Percentiles rank a stretch among this genome's conserved stretches.
phyloP scores from a whole-genome alignment of 208 protist species.

The Blechomonas ayalai region DNA sequence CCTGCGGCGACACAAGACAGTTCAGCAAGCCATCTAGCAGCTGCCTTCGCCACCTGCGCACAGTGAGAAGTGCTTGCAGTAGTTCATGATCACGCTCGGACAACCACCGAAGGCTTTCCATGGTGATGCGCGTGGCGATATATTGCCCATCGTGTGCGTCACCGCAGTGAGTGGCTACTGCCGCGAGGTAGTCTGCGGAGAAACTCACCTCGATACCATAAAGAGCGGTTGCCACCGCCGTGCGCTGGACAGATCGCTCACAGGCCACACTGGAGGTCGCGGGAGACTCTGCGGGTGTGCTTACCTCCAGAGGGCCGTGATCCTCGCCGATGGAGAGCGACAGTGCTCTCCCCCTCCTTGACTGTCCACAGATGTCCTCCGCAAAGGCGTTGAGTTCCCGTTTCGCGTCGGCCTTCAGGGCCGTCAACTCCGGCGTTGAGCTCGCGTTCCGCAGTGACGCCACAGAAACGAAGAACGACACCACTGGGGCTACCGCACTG shows the following conservation, averaged over 20 bases:
- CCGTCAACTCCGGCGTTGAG: slow-evolving; percentile 28
- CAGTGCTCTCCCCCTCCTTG: no score
- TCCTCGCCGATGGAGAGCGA: no score
- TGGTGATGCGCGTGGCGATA: slow-evolving; percentile 51
- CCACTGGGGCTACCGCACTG: slow-evolving; percentile 28
- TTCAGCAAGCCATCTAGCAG: slow-evolving; percentile 85
- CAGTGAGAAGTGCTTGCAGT: slow-evolving; percentile 27
- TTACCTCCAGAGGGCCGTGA: no score
- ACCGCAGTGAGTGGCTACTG: slow-evolving; percentile 52
- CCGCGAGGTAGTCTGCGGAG: slow-evolving; percentile 56
- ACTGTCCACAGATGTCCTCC: no score
- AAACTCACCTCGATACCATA: slow-evolving; percentile 35
- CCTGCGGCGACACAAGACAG: slow-evolving; percentile 78
- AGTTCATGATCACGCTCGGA: slow-evolving; percentile 14
- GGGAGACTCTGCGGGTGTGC: no score
- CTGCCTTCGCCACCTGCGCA: slow-evolving; percentile 40
- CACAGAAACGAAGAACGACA: slow-evolving; percentile 43
- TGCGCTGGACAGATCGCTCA: no score
- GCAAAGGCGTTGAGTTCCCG: slow-evolving; percentile 35
- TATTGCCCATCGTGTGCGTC: slow-evolving; percentile 65
- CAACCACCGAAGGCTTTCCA: slow-evolving; percentile 40
- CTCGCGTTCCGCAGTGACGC: slow-evolving; percentile 7
- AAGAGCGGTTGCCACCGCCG: slow-evolving; percentile 28
- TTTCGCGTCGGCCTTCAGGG: slow-evolving; percentile 47
- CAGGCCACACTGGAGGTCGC: no score